Evolutionary conservation across 805 yeast species (phyloP), one percentile per base, ranked within the genome.

Genomic region (Zygosaccharomyces bailii): DNA sequence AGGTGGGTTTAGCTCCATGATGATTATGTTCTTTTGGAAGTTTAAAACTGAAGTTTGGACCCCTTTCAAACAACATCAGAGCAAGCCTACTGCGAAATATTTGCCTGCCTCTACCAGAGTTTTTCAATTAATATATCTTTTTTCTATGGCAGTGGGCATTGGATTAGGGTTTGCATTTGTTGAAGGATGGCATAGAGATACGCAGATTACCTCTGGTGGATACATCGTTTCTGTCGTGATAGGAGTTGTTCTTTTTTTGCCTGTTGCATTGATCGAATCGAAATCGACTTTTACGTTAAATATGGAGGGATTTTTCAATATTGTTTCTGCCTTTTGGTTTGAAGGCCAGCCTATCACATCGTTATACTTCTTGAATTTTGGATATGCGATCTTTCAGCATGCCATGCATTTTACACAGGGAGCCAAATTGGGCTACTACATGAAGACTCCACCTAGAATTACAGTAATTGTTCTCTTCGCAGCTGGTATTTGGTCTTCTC

Each of bases 321-420:
- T 83, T 48, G 72, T 83, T 34, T 76, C 78, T 20, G 88, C 87
- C 2, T 82, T 79, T 59, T 72, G 82, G 48, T 68, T 77, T 9
- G 86, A 86, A 3, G 86, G 81, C 1, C 66, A 68, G 38, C 77
- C 87, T 1, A 61, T 79, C 13, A 84, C 85, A 1, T 72, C 79
- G 63, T 78, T 84, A 72, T 72, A 77, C 52, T 42, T 42, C 71
- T 79, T 67, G 80, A 80, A 61, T 7, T 74, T 72, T 52, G 83
- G 84, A 20, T 77, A 72, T 59, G 74, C 75, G 51, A 71, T 79
- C 30, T 73, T 73, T 39, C 59, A 60, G 10, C 84, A 79, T 54
- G 84, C 84, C 1, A 69, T 77, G 32, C 66, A 70, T 42, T 79
- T 72, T 56, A 67, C 77, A 24, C 67, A 71, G 6, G 83, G 79